Evolutionary conservation across 306 rosid species (phyloP), one percentile per base, ranked within the genome.

Genomic region (Pyrus pyrifolia): DNA sequence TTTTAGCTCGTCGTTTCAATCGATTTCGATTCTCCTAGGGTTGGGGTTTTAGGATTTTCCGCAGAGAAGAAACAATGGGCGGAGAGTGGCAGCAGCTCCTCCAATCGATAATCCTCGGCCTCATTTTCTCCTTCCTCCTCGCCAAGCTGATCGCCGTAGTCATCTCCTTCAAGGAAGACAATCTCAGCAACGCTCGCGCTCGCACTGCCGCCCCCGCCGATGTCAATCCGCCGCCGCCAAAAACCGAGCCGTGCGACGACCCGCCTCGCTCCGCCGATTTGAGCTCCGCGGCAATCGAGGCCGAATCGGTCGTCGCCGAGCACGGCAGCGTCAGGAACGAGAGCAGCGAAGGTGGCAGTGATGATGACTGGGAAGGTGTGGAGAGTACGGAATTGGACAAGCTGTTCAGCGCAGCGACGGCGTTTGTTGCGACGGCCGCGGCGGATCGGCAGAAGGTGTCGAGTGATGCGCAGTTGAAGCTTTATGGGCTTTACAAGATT

Each of bases 361-460:
- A 90, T 7, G 99, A 95, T 25, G 99, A 96, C 69, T 96, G 99
- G 99, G 99, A 96, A 71, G 99, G 99, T 4, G 99, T 96, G 23
- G 99, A 96, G 78, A 88, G 90, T 46, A 96, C 99, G 68, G 99
- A 96, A 38, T 71, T 96, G 78, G 99, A 96, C 44, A 93, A 96
- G 68, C 77, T 87, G 3, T 96, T 96, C 70, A 96, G 98, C 68
- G 98, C 99, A 3, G 94, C 99, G 2, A 87, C 99, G 44, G 91
- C 97, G 10, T 96, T 92, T 33, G 93, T 96, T 0, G 98, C 97
- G 14, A 86, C 99, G 4, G 88, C 97, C 14, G 98, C 98, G 45
- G 89, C 97, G 1, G 99, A 95, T 80, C 93, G 99, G 3, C 92
- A 87, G 85, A 92, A 91, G 86, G 90, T 92, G 1, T 88, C 98